phyloP scores from a whole-genome alignment of 2,329 filamentous ascomycete species.

The Huntiella moniliformis region DNA sequence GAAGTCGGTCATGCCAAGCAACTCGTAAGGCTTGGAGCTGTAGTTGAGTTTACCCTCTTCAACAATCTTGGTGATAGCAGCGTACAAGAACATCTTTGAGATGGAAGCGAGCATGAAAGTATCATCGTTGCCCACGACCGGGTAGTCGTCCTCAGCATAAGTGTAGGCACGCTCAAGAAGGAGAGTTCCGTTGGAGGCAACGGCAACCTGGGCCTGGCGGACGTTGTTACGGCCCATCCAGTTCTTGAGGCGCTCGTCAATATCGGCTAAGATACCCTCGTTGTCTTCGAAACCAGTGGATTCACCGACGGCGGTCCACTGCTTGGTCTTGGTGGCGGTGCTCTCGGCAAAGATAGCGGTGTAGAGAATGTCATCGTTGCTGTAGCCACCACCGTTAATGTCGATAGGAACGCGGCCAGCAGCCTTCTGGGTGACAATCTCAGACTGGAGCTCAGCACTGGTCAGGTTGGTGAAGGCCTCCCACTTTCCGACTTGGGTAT shows the following conservation, averaged over 20 bases:
- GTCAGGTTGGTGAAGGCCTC: constrained; percentile 7
- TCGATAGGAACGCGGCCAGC: constrained; percentile 11
- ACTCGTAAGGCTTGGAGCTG: constrained; percentile 4
- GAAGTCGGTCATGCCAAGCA: constrained; percentile 8
- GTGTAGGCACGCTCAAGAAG: constrained; percentile 12
- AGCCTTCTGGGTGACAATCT: constrained; percentile 9
- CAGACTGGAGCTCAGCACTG: background rate
- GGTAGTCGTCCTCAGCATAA: constrained; percentile 11
- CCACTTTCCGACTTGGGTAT: constrained; percentile 12
- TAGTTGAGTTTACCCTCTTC: constrained; percentile 9
- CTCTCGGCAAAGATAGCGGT: constrained; percentile 12
- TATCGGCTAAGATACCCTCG: background rate
- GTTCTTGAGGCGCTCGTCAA: constrained; percentile 5
- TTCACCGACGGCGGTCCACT: constrained; percentile 8
- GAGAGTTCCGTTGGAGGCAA: constrained; percentile 4
- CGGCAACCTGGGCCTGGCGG: constrained; percentile 12
- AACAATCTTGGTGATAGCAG: constrained; percentile 11
- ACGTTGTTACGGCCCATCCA: constrained; percentile 13
- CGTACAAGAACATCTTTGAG: constrained; percentile 13
- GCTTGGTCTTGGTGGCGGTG: background rate
- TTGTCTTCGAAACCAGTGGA: constrained; percentile 6
- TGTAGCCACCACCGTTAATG: constrained; percentile 11
- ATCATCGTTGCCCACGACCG: constrained; percentile 9
- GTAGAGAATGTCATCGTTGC: constrained; percentile 6
- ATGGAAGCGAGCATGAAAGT: constrained; percentile 12